Evolutionary conservation across 2,329 filamentous ascomycete species (phyloP), one percentile per base, ranked within the genome.

Genomic region (Torrubiella hemipterigena): DNA sequence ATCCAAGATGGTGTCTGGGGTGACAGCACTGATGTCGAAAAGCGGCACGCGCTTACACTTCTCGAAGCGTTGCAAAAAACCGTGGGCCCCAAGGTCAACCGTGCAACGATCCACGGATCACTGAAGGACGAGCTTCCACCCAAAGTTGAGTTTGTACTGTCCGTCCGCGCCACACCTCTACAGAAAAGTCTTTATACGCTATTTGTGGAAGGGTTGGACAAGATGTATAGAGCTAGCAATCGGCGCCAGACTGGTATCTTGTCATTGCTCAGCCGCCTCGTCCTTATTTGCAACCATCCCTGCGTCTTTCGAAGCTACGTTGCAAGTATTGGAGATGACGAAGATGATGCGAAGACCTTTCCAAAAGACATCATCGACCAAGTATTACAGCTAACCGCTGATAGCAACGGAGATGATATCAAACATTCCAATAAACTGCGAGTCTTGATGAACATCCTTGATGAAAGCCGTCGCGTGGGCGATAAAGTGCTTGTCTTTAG

Each of bases 401-500:
- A 35, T 30, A 55, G 34, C 41, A 58, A 58, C 52, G 46, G 65
- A 5, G 52, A 63, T 10, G 58, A 67, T 4, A 47, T 68, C 3
- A 42, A 50, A 1, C 51, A 77, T 10, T 93, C 85, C 1, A 67
- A 75, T 47, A 89, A 91, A 47, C 69, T 79, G 6, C 44, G 61
- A 10, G 58, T 87, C 6, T 57, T 93, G n/a, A 55, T 73, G 26
- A 55, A 66, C 27, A 89, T 95, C 30, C 52, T 94, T 1, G 61
- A 77, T 15, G 66, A 78, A 39, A 77, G 78, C 6, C 68, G 66
- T 23, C 48, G 49, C 2, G 54, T 63, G 0, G 64, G 66, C 1
- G 87, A 95, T 50, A 86, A 86, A 45, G 69, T 86, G 2, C 63
- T 95, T 1, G 59, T 94, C 0, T 95, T 95, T 46, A 82, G 80